A percentile compares a stretch with the other conserved stretches of the same genome.
Conservation (phyloP, 2,329 filamentous ascomycete genomes). For the Ophiostoma tasmaniense region DNA sequence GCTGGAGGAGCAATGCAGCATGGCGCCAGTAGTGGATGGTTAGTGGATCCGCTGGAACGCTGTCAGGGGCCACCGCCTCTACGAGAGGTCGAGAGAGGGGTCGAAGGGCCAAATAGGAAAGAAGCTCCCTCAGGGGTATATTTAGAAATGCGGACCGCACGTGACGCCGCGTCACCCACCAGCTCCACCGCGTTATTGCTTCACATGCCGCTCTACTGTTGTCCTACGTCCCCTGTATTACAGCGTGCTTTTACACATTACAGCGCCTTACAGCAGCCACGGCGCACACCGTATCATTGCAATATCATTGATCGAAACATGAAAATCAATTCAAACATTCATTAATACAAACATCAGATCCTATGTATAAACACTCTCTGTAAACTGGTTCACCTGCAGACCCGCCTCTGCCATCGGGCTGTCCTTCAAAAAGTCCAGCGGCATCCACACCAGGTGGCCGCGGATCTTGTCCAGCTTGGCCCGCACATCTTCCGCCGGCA, state of each 20-base stretch:
- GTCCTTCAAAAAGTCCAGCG: conserved; percentile 75
- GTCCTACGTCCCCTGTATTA: neutral
- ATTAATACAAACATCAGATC: neutral
- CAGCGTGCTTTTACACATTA: neutral
- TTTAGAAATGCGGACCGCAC: conserved; percentile 3
- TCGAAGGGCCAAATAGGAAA: neutral
- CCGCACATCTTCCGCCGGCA: conserved; percentile 63
- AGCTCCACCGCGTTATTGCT: neutral
- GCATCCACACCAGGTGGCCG: conserved; percentile 93
- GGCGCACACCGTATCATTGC: too few relatives aligned
- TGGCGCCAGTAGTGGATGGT: neutral
- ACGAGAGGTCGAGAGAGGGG: neutral
- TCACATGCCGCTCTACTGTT: too few relatives aligned
- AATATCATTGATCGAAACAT: too few relatives aligned
- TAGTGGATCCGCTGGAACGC: neutral
- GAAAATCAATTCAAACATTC: neutral
- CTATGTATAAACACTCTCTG: conserved; percentile 76
- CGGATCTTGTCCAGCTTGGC: conserved; percentile 68
- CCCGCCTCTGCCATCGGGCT: conserved; percentile 86
- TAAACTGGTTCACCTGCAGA: conserved; percentile 74
- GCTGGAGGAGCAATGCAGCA: neutral
- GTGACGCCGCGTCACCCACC: conserved; percentile 17
- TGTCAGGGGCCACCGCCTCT: neutral
- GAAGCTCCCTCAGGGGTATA: neutral
- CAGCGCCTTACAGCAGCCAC: neutral